phyloP scores from a whole-genome alignment of 1,284 basidiomycete species.

The Papiliotrema terrestris region DNA sequence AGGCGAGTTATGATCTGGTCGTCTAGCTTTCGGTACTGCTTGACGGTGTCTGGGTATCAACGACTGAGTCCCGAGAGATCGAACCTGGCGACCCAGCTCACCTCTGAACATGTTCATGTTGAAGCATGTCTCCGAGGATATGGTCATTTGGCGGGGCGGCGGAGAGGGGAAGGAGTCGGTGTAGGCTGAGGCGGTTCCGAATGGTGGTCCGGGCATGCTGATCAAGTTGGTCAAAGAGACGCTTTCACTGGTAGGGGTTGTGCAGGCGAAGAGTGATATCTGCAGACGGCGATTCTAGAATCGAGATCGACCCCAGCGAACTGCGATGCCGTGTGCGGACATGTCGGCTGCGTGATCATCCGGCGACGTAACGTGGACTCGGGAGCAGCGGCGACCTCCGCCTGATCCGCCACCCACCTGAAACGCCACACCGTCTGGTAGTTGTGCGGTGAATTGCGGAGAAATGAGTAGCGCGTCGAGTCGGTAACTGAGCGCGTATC shows the following conservation, averaged over 20 bases:
- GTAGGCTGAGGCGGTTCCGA: constrained; percentile 47
- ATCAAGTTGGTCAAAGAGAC: too few relatives aligned
- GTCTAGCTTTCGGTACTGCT: constrained; percentile 78
- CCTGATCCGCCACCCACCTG: not conserved
- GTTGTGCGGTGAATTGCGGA: too few relatives aligned
- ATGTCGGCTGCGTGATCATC: not conserved
- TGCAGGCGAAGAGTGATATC: too few relatives aligned
- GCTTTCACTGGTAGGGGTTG: too few relatives aligned
- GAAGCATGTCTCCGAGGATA: constrained; percentile 58
- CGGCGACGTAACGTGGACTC: not conserved
- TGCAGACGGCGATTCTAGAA: too few relatives aligned
- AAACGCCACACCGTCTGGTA: too few relatives aligned
- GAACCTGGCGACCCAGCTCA: constrained; percentile 37
- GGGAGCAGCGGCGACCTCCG: not conserved
- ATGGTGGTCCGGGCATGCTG: constrained; percentile 33
- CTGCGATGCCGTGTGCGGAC: not conserved
- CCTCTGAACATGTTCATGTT: constrained; percentile 81
- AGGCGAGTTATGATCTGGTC: constrained; percentile 76
- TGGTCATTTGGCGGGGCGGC: constrained; percentile 37
- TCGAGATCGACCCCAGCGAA: not conserved
- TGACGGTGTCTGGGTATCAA: constrained; percentile 64
- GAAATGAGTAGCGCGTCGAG: not conserved
- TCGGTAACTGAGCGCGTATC: not conserved
- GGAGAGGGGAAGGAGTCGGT: constrained; percentile 47
- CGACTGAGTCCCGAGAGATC: not conserved